These are phyloP conservation scores for Thelonectria olida DNA, from an alignment of 2,329 filamentous ascomycete genomes.

Conservation along the genomic window DNA sequence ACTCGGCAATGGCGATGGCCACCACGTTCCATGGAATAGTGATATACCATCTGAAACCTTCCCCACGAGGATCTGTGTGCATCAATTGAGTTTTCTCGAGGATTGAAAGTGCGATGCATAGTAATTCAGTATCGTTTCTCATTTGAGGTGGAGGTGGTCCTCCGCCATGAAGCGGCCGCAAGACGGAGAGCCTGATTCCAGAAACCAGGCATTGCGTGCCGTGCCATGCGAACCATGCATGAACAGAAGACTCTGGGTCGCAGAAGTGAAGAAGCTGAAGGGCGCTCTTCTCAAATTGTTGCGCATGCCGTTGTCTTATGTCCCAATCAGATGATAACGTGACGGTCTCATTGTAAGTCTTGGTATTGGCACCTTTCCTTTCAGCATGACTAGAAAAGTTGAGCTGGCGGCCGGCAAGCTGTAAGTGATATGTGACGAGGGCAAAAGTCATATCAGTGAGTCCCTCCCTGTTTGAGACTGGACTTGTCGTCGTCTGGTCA, in stretches of 20 bases:
- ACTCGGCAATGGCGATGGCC: constrained; percentile 21
- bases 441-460: constrained; percentile 25
- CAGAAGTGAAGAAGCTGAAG: constrained; percentile 21
- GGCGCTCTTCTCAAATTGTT: constrained; percentile 13
- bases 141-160: neutral
- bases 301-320: neutral
- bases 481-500: neutral
- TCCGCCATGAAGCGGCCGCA: neutral
- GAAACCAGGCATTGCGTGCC: constrained; percentile 25
- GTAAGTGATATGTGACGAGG: constrained; percentile 14
- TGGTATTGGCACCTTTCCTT: neutral
- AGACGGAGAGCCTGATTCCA: constrained; percentile 5
- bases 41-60: constrained; percentile 23
- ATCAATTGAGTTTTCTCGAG: constrained; percentile 17
- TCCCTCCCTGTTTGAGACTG: constrained; percentile 14
- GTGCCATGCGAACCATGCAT: constrained; percentile 27
- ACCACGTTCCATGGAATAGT: constrained; percentile 22
- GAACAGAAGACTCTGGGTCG: constrained; percentile 19
- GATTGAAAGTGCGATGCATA: neutral
- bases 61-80: constrained; percentile 22
- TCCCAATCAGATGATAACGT: neutral
- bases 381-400: neutral
- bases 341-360: neutral
- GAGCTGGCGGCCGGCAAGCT: constrained; percentile 9
- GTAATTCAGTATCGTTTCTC: constrained; percentile 4